These are phyloP conservation scores for Candida coleopterorum DNA, from an alignment of 805 yeast species.

Conservation along the genomic window DNA sequence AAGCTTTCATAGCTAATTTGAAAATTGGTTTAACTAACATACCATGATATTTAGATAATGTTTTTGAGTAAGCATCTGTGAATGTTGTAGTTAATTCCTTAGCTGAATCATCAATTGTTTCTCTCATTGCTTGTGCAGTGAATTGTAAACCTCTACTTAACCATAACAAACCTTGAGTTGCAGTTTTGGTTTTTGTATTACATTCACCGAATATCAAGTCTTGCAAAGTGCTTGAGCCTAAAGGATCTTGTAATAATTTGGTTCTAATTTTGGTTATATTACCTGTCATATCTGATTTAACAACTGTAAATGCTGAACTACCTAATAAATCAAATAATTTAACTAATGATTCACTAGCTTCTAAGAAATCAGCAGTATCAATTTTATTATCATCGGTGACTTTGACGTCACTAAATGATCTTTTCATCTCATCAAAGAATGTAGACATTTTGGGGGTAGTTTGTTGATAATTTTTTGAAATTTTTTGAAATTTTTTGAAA, in stretches of 20 bases:
- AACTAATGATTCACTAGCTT: slow-evolving; percentile 79
- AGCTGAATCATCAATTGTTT: slow-evolving; percentile 60
- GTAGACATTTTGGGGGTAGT: slow-evolving; percentile 46
- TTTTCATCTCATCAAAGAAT: slow-evolving; percentile 74
- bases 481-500: too few relatives aligned
- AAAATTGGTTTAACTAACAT: slow-evolving; percentile 81
- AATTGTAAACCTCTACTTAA: slow-evolving; percentile 79
- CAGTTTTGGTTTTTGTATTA: slow-evolving; percentile 61
- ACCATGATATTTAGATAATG: slow-evolving; percentile 76
- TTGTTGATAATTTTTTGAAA: too few relatives aligned
- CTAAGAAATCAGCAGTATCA: slow-evolving; percentile 70
- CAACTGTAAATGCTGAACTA: slow-evolving; percentile 78
- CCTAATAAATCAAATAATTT: slow-evolving; percentile 80
- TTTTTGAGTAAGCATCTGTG: slow-evolving; percentile 78
- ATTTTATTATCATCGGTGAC: slow-evolving; percentile 52
- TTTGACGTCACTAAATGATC: slow-evolving; percentile 72
- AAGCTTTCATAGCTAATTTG: slow-evolving; percentile 92
- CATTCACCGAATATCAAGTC: slow-evolving; percentile 72
- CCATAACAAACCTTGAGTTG: slow-evolving; percentile 91
- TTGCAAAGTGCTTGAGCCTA: slow-evolving; percentile 63
- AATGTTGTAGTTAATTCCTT: slow-evolving; percentile 71
- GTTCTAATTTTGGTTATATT: slow-evolving; percentile 73
- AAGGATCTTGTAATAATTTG: slow-evolving; percentile 62
- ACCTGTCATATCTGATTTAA: slow-evolving; percentile 84
- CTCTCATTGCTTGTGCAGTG: slow-evolving; percentile 87